A percentile compares a stretch with the other conserved stretches of the same genome.
phyloP scores from a whole-genome alignment of 495 filamentous ascomycete genomes.

The Acidomyces sp. region DNA sequence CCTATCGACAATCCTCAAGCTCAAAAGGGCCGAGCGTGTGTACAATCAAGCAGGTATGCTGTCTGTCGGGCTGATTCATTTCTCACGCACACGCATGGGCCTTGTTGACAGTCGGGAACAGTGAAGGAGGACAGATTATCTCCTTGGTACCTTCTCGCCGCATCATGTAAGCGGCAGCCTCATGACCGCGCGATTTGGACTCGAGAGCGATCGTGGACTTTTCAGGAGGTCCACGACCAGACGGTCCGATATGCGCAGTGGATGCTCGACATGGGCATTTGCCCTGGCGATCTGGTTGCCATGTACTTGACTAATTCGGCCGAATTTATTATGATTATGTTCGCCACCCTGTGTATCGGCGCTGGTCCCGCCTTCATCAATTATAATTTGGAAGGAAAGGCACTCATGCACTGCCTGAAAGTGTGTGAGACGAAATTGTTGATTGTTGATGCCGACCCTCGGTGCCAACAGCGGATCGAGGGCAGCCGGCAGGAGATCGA shows the following conservation, averaged over 20 bases:
- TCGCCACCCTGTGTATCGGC: not conserved
- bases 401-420: not conserved
- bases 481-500: not conserved
- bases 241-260: not conserved
- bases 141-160: not conserved
- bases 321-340: not conserved
- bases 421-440: conserved; percentile 3
- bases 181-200: not conserved
- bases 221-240: not conserved
- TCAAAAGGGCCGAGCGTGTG: not conserved
- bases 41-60: not conserved
- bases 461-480: not conserved
- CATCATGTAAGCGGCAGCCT: not conserved
- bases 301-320: not conserved
- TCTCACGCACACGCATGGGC: too few species aligned
- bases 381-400: not conserved
- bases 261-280: not conserved
- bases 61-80: not conserved
- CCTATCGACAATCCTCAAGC: not conserved
- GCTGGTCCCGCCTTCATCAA: not conserved
- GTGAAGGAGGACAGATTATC: not conserved
- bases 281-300: not conserved
- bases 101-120: too few species aligned
- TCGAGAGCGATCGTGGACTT: not conserved
- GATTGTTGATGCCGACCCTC: not conserved